A percentile compares a stretch with the other conserved stretches of the same genome.
Conservation (phyloP, 2,329 filamentous ascomycete species). For the Aspergillus calidoustus region DNA sequence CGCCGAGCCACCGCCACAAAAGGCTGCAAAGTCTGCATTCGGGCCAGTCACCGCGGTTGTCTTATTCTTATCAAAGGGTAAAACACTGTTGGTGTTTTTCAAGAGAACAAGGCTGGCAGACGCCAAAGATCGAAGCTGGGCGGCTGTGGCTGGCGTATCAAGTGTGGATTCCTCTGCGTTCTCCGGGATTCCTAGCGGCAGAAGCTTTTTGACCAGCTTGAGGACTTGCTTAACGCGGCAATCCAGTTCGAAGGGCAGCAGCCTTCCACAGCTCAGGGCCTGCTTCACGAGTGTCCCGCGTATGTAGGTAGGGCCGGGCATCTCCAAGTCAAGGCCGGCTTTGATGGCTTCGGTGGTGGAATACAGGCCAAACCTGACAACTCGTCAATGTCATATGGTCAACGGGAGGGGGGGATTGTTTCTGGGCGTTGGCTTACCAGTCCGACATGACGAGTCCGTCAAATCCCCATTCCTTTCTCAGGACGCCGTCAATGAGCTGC, state of each 20-base stretch:
- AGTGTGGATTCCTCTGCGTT: constrained; percentile 58
- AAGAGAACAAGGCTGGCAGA: constrained; percentile 73
- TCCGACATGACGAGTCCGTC: constrained; percentile 54
- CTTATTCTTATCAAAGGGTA: constrained; percentile 60
- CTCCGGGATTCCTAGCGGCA: constrained; percentile 59
- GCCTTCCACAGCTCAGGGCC: constrained; percentile 60
- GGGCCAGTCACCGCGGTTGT: constrained; percentile 59
- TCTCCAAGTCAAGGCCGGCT: constrained; percentile 53
- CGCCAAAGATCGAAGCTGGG: constrained; percentile 68
- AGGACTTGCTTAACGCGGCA: constrained; percentile 63
- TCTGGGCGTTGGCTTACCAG: constrained; percentile 37
- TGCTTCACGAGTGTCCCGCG: constrained; percentile 46
- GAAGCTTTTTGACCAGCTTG: constrained; percentile 63
- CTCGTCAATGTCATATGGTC: not conserved
- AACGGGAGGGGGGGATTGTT: too few species aligned
- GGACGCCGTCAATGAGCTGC: constrained; percentile 45
- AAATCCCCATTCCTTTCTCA: constrained; percentile 53
- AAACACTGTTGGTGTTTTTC: constrained; percentile 68
- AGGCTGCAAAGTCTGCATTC: constrained; percentile 54
- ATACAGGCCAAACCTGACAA: constrained; percentile 50
- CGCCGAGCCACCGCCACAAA: constrained; percentile 68
- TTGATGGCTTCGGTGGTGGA: constrained; percentile 50
- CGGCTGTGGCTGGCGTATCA: constrained; percentile 66
- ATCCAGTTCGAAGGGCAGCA: constrained; percentile 60
- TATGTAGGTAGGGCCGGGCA: constrained; percentile 52